These are phyloP conservation scores for Diaporthe sp. DNA, from an alignment of 2,329 filamentous ascomycete species.

Conservation along the genomic window DNA sequence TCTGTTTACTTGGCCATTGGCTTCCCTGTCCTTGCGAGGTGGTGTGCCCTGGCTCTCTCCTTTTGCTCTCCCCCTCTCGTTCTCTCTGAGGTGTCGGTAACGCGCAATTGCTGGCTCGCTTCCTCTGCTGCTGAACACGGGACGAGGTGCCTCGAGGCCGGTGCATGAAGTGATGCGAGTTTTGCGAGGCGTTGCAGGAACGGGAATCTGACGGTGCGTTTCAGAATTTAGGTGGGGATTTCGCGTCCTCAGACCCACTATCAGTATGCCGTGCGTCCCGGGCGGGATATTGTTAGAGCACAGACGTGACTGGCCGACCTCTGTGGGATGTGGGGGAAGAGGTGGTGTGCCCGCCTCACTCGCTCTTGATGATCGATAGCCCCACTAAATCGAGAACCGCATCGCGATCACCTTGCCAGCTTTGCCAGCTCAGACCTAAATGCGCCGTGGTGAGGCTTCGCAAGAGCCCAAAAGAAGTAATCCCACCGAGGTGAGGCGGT, in stretches of 20 bases:
- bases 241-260: not conserved
- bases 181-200: conserved; percentile 31
- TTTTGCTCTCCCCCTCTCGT: not conserved
- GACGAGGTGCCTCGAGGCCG: not conserved
- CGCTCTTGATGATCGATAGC: not conserved
- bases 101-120: not conserved
- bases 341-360: not conserved
- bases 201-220: conserved; percentile 19
- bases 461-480: not conserved
- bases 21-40: not conserved
- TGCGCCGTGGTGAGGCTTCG: not conserved
- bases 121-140: not conserved
- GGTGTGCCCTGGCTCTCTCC: not conserved
- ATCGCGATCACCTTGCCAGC: not conserved
- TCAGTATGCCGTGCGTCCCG: not conserved
- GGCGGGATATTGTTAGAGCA: conserved; percentile 7
- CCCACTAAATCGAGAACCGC: not conserved
- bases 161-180: conserved; percentile 29
- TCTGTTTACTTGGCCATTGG: not conserved
- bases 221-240: conserved; percentile 14
- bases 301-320: not conserved
- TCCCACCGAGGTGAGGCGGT: conserved; percentile 13
- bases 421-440: not conserved
- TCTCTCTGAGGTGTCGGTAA: not conserved
- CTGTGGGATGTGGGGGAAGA: not conserved